A percentile compares a stretch with the other conserved stretches of the same genome.
Evolutionary conservation across 768 basidiomycete genomes (phyloP).

Genomic region (Termitomyces sp.): DNA sequence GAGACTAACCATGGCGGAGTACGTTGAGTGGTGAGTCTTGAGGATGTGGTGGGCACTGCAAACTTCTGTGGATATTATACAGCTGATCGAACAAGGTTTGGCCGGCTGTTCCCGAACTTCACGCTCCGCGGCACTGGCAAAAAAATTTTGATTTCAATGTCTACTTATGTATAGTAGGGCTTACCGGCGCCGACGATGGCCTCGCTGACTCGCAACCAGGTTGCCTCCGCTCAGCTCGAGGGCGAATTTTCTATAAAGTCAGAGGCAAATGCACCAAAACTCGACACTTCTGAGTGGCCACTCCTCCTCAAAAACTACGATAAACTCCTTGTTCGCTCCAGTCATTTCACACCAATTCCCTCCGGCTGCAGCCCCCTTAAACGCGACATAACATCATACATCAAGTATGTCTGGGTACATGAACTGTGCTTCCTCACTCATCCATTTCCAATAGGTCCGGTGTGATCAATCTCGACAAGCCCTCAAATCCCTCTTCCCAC

Average conservation of each 20-base stretch:
- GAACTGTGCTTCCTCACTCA: constrained; percentile 7
- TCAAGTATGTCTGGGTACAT: constrained; percentile 61
- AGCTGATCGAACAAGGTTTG: constrained; percentile 41
- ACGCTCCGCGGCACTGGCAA: constrained; percentile 15
- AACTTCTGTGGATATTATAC: constrained; percentile 49
- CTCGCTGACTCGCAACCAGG: constrained; percentile 60
- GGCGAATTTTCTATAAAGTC: constrained; percentile 85
- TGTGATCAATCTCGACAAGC: constrained; percentile 99
- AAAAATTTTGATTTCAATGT: constrained; percentile 17
- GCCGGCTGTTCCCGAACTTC: constrained; percentile 15
- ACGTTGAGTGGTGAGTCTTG: constrained; percentile 24
- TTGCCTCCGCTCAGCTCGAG: constrained; percentile 70
- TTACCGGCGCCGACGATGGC: constrained; percentile 28
- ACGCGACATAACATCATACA: constrained; percentile 87
- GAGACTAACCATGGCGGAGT: constrained; percentile 67
- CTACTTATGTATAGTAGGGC: no score
- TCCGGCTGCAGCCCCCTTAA: constrained; percentile 92
- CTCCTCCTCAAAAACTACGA: constrained; percentile 98
- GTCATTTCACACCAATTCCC: constrained; percentile 98
- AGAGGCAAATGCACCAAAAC: constrained; percentile 65
- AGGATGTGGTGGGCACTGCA: constrained; percentile 16
- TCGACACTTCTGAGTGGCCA: constrained; percentile 98
- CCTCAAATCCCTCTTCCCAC: constrained; percentile 97
- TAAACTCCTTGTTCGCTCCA: constrained; percentile 90
- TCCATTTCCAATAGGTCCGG: constrained; percentile 67